Evolutionary conservation across 495 filamentous ascomycete species (phyloP).

Genomic region (Lasiosphaeria miniovina): DNA sequence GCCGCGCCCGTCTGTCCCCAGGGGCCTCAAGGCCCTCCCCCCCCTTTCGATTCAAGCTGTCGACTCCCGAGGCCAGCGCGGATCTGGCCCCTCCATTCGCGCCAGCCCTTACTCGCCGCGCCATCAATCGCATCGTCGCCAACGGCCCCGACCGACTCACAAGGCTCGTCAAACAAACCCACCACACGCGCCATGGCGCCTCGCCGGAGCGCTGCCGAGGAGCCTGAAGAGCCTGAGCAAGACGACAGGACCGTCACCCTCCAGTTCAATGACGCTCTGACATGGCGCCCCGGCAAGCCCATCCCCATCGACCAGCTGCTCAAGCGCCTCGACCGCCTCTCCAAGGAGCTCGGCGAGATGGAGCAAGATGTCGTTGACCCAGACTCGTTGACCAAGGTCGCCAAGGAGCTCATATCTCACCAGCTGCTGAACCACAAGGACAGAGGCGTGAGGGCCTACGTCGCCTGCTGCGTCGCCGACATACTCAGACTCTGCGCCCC

Average conservation of each 20-base stretch:
- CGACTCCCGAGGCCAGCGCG: too few species aligned
- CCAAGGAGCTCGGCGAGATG: slow-evolving; percentile 77
- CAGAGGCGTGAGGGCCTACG: slow-evolving; percentile 83
- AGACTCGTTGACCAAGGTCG: slow-evolving; percentile 75
- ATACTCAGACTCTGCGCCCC: slow-evolving; percentile 92
- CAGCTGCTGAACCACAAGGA: slow-evolving; percentile 89
- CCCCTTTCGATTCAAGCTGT: neutral
- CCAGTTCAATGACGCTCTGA: slow-evolving; percentile 79
- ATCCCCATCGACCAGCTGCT: slow-evolving; percentile 82
- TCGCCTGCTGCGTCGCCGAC: slow-evolving; percentile 87
- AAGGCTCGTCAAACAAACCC: neutral
- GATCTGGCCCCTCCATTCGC: too few species aligned
- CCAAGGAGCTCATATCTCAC: slow-evolving; percentile 81
- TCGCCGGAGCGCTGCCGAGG: slow-evolving; percentile 29
- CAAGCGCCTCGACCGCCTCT: slow-evolving; percentile 72
- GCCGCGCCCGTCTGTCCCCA: too few species aligned
- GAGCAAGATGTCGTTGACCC: slow-evolving; percentile 86
- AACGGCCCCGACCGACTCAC: neutral
- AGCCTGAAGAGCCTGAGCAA: slow-evolving; percentile 29
- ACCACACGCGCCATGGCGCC: slow-evolving; percentile 32
- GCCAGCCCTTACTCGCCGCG: neutral
- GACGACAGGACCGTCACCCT: slow-evolving; percentile 40
- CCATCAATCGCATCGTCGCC: neutral
- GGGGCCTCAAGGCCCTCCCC: too few species aligned
- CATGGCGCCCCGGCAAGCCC: slow-evolving; percentile 88